A percentile compares a stretch with the other conserved stretches of the same genome.
Conservation (phyloP, 768 basidiomycete species). For the Nevesoporus exiguus region DNA sequence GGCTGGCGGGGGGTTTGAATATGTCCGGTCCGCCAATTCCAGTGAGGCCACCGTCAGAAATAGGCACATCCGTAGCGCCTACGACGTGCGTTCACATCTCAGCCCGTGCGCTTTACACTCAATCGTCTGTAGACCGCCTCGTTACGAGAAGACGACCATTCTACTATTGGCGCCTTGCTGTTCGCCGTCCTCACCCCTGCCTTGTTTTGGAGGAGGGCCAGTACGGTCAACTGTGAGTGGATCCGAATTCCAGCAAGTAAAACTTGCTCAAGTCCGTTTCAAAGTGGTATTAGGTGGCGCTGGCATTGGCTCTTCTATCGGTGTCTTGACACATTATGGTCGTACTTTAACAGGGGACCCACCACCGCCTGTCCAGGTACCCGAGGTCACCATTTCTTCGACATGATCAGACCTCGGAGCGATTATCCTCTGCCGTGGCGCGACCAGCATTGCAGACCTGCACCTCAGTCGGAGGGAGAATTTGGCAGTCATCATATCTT, state of each 20-base stretch:
- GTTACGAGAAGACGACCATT: constrained; percentile 67
- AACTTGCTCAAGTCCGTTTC: background rate
- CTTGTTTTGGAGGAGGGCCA: constrained; percentile 68
- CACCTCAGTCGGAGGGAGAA: background rate
- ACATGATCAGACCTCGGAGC: background rate
- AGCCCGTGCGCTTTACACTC: background rate
- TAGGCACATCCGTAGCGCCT: constrained; percentile 49
- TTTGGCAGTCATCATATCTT: background rate
- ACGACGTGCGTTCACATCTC: constrained; percentile 48
- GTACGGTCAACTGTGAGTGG: constrained; percentile 53
- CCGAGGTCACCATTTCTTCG: constrained; percentile 26
- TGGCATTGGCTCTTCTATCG: constrained; percentile 60
- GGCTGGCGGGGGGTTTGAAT: constrained; percentile 55
- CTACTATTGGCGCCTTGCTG: constrained; percentile 69
- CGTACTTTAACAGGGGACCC: constrained; percentile 54
- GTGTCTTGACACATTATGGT: constrained; percentile 54
- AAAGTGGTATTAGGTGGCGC: constrained; percentile 71
- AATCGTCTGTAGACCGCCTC: constrained; percentile 45
- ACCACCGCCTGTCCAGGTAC: constrained; percentile 39
- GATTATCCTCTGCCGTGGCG: background rate
- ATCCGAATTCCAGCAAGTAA: background rate
- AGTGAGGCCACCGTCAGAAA: constrained; percentile 46
- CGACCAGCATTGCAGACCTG: background rate
- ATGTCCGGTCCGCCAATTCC: constrained; percentile 55
- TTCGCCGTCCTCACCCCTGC: constrained; percentile 64